A percentile compares a stretch with the other conserved stretches of the same genome.
These are phyloP conservation scores for Biancaea sappan DNA, from an alignment of 306 rosid genomes.

Conservation along the genomic window DNA sequence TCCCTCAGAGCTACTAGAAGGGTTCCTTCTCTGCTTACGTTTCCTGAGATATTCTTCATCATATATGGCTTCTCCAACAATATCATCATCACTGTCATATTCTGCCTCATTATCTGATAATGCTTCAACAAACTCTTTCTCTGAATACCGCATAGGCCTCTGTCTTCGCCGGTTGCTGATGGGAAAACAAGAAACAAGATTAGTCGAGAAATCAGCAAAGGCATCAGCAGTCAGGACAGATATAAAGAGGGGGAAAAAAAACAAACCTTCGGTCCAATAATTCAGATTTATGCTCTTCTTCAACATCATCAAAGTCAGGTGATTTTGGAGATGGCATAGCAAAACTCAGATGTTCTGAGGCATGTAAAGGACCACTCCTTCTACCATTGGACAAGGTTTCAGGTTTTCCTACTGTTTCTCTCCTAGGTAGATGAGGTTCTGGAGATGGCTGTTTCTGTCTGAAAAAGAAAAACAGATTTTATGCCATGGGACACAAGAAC, in stretches of 20 bases:
- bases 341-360: constrained; percentile 56
- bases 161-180: constrained; percentile 76
- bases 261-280: constrained; percentile 74
- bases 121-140: constrained; percentile 76
- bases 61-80: constrained; percentile 94
- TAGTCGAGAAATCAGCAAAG: constrained; percentile 29
- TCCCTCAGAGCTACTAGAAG: constrained; percentile 96
- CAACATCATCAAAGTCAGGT: constrained; percentile 62
- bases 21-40: constrained; percentile 81
- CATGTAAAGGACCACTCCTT: constrained; percentile 65
- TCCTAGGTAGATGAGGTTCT: constrained; percentile 62
- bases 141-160: constrained; percentile 90
- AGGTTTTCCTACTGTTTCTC: constrained; percentile 59
- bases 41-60: constrained; percentile 91
- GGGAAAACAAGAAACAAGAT: constrained; percentile 28
- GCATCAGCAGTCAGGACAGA: neutral
- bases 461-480: constrained; percentile 33
- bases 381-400: constrained; percentile 80
- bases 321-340: constrained; percentile 75
- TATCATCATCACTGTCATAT: constrained; percentile 92
- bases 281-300: constrained; percentile 62
- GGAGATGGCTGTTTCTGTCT: constrained; percentile 84
- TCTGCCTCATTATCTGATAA: constrained; percentile 80
- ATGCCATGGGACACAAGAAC: constrained; percentile 17
- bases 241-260: neutral